Evolutionary conservation across 208 protist genomes (phyloP), one percentile per base, ranked within the genome.

Genomic region (Novymonas esmeraldas): DNA sequence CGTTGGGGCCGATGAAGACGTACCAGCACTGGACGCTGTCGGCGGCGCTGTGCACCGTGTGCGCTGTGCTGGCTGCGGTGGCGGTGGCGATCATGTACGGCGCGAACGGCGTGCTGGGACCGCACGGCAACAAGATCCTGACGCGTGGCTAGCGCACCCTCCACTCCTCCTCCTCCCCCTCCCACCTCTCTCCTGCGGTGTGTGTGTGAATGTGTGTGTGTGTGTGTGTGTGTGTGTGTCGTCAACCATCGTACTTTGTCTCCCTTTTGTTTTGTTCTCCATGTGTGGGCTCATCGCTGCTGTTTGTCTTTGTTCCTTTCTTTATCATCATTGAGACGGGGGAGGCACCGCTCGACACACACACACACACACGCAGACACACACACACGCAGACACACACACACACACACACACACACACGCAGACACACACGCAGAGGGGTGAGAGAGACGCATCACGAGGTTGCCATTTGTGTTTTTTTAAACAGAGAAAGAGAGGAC

Each of bases 1-100:
- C 70, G 3, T 22, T 83, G 3, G 81, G 81, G 18, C 77, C 81
- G 31, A 68, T 67, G 48, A 76, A 57, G 31, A 34, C 34, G 20
- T 81, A 70, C 52, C 61, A 73, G 63, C 76, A 86, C 63, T 83
- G 76, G 77, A 78, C 73, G 49, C 42, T 81, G 31, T 83, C 73
- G 3, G 33, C 59, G 13, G 29, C 71, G 10, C 22, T 87, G 33
- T 81, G 73, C 66, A 34, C 78, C 24, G 7, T 78, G 18, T 76
- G 73, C 38, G 67, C 57, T 7, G 46, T 69, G 38, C 20, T 73
- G 2, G 65, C 74, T 14, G 57, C 44, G 29, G 55, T 78, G 46
- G 38, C 44, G 16, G 69, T 81, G n/a, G 24, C 61, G 34, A 60
- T 80, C 48, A 74, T 85, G 33, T 65, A 60, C 42, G 48, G 52